Percentiles rank a stretch among this genome's conserved stretches.
Evolutionary conservation across 805 yeast genomes (phyloP).

Genomic region (Candida silvatica): DNA sequence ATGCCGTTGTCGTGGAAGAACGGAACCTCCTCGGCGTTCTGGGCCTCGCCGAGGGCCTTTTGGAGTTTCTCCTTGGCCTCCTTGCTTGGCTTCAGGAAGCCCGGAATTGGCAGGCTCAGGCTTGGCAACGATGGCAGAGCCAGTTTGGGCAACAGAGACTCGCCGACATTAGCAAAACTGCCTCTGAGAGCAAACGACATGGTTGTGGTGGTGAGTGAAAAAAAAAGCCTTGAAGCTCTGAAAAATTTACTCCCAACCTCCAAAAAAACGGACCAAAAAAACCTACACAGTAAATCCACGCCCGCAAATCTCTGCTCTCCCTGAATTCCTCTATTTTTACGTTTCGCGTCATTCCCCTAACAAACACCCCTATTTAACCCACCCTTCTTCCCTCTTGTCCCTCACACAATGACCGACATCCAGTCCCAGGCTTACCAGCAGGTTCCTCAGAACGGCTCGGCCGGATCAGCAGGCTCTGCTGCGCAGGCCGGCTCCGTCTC

Average conservation of each 20-base stretch:
- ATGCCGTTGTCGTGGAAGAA: slow-evolving; percentile 60
- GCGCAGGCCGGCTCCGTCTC: too few species aligned
- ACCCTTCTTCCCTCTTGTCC: background rate
- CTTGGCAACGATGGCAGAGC: slow-evolving; percentile 10
- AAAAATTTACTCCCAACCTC: too few species aligned
- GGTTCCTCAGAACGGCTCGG: too few species aligned
- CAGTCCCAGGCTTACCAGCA: slow-evolving; percentile 7
- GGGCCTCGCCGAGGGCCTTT: slow-evolving; percentile 14
- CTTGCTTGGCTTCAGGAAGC: slow-evolving; percentile 10
- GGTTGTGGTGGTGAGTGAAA: slow-evolving; percentile 1
- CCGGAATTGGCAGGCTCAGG: slow-evolving; percentile 13
- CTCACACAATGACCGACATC: background rate
- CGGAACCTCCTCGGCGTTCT: slow-evolving; percentile 21
- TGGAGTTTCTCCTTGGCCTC: slow-evolving; percentile 8
- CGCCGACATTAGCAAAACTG: slow-evolving; percentile 7
- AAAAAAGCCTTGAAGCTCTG: background rate
- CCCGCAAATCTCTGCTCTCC: too few species aligned
- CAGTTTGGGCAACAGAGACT: slow-evolving; percentile 9
- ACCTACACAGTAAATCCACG: too few species aligned
- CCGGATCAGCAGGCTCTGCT: slow-evolving; percentile 5
- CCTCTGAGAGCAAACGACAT: slow-evolving; percentile 8
- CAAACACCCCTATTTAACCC: too few species aligned
- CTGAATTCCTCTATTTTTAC: too few species aligned
- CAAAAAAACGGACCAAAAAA: too few species aligned
- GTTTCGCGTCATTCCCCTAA: too few species aligned